Evolutionary conservation across 2,329 filamentous ascomycete species (phyloP).

Genomic region (Aspergillus terreus): DNA sequence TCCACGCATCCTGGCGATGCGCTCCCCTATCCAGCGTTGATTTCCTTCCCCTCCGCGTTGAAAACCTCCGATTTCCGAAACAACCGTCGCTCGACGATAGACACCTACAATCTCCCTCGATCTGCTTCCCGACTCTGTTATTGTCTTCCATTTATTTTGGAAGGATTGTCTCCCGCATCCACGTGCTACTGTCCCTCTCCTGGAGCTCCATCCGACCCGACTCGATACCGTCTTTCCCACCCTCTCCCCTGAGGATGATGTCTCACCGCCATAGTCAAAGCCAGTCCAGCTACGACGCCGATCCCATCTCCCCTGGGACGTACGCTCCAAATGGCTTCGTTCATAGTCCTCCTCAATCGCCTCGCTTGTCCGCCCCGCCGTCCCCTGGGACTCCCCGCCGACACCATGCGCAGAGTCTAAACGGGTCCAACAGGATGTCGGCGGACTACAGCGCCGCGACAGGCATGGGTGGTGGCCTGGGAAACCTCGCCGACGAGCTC

Average conservation of each 20-base stretch:
- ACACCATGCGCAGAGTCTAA: constrained; percentile 33
- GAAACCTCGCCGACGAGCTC: constrained; percentile 62
- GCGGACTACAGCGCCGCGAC: constrained; percentile 34
- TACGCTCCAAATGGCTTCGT: constrained; percentile 29
- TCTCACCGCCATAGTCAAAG: constrained; percentile 33
- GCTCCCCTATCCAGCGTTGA: constrained; percentile 7
- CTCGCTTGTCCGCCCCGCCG: constrained; percentile 32
- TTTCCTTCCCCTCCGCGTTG: constrained; percentile 3
- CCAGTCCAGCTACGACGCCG: constrained; percentile 34
- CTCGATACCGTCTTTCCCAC: constrained; percentile 27
- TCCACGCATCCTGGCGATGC: constrained; percentile 17
- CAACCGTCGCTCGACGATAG: neutral
- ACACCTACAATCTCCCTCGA: constrained; percentile 3
- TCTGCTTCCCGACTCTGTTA: neutral
- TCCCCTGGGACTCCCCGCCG: constrained; percentile 39
- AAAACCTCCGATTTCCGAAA: neutral
- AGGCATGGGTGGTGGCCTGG: constrained; percentile 47
- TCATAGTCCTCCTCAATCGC: constrained; percentile 30
- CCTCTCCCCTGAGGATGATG: constrained; percentile 32
- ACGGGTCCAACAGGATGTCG: constrained; percentile 34
- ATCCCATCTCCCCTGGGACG: constrained; percentile 31
- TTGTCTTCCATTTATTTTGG: neutral
- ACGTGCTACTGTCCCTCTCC: constrained; percentile 3
- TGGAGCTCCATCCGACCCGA: constrained; percentile 9
- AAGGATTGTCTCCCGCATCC: neutral